Base-by-base conservation (phyloP, 805 yeast species). In the Wickerhamiella slavikovae region DNA sequence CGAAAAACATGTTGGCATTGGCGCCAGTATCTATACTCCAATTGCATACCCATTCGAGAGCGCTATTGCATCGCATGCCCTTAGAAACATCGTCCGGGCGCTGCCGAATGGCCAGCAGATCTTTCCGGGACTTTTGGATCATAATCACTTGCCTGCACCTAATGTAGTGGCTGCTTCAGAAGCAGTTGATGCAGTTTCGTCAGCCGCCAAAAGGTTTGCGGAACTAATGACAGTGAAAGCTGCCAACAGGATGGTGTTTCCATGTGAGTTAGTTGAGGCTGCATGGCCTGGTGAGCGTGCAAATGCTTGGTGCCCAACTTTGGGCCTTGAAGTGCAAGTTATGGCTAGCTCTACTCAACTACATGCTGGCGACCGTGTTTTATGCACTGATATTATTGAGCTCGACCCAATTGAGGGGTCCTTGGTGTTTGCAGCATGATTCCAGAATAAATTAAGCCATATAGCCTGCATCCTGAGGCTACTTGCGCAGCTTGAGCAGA, bases 391-490 rank as follows among this genome's bases (percentile, higher is more conserved):
- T 11, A 25, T 25, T 12, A 4, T 25, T 5, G 27, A 25, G 9
- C 20, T 25, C 20, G 27, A 25, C n/a, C 14, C 20, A 7, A 14
- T 25, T 6, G n/a, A 25, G 13, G 27, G 27, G 13, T 5, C 17
- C 4, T 14, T 25, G 10, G 19, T 25, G 10, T 14, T 25, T 8
- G n/a, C n/a, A n/a, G n/a, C n/a, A n/a, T n/a, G n/a, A n/a, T n/a
- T n/a, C 99, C 41, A 76, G 91, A 23, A 89, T 80, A 4, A 79
- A 65, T 38, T 71, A 66, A 2, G 85, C 68, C 43, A 80, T 76
- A 12, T 89, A 64, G 5, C 83, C 83, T 32, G 77, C 44, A 3
- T 80, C 68, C 22, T 77, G 64, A 1, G 95, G 95, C 43, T 65
- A 67, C 3, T 91, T 85, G 50, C 68, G 78, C 17, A 89, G 53